Conservation (phyloP, 2,329 filamentous ascomycete genomes). For the Pezizomycotina sp. region DNA sequence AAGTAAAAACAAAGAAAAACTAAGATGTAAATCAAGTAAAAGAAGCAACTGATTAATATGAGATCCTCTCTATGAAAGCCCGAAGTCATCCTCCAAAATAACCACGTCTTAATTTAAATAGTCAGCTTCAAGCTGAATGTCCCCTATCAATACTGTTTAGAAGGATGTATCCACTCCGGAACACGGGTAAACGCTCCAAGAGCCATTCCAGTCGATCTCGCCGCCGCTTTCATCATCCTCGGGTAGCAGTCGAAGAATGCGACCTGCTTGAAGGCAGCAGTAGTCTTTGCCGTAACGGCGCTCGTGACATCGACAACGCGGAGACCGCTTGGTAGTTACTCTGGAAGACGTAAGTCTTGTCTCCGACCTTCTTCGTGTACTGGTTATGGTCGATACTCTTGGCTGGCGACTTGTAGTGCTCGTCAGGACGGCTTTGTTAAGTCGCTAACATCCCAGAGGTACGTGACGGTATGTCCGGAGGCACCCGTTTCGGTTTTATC, state of each 20-base stretch:
- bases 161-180: constrained; percentile 32
- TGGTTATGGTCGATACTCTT: constrained; percentile 35
- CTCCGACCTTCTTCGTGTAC: constrained; percentile 32
- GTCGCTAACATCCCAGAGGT: constrained; percentile 32
- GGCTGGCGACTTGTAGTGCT: constrained; percentile 30
- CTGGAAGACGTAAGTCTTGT: constrained; percentile 32
- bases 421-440: constrained; percentile 32
- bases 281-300: constrained; percentile 31
- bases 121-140: too few species aligned
- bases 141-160: constrained; percentile 39
- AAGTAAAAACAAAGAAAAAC: too few species aligned
- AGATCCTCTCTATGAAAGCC: too few species aligned
- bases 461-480: constrained; percentile 29
- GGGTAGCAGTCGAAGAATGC: constrained; percentile 33
- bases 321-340: constrained; percentile 33
- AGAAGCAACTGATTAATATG: too few species aligned
- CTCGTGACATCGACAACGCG: constrained; percentile 31
- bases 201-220: constrained; percentile 31
- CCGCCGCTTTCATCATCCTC: constrained; percentile 32
- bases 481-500: constrained; percentile 26
- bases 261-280: constrained; percentile 31
- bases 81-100: too few species aligned
- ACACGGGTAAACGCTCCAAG: constrained; percentile 32
- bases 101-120: too few species aligned
- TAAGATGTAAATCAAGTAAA: too few species aligned